phyloP scores from a whole-genome alignment of 345 rosid genomes.

The Rhodamnia argentea region DNA sequence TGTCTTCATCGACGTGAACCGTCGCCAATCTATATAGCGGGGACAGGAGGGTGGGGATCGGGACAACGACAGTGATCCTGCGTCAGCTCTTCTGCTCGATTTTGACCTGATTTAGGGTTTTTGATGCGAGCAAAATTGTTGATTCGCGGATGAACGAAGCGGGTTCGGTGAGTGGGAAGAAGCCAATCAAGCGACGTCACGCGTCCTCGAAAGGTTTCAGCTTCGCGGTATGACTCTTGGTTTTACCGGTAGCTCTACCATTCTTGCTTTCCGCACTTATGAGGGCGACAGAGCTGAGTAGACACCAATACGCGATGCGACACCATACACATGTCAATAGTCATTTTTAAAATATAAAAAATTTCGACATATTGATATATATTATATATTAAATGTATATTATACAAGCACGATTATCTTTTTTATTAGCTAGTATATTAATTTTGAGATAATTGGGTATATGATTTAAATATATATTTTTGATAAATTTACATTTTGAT shows the following conservation, averaged over 20 bases:
- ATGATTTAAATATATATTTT: too few species aligned
- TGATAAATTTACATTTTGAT: too few species aligned
- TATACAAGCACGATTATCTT: too few species aligned
- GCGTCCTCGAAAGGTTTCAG: neutral
- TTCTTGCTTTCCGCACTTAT: neutral
- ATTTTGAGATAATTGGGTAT: too few species aligned
- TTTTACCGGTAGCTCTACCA: neutral
- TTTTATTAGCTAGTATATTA: too few species aligned
- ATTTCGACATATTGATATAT: too few species aligned
- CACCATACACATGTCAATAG: too few species aligned
- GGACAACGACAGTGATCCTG: neutral
- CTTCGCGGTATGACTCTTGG: neutral
- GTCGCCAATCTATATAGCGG: neutral
- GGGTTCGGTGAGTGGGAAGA: neutral
- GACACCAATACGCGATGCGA: too few species aligned
- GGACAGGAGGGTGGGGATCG: neutral
- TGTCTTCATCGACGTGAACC: slow-evolving; percentile 11
- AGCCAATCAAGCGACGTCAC: neutral
- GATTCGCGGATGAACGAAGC: neutral
- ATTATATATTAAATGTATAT: too few species aligned
- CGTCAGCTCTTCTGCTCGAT: neutral
- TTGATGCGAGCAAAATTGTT: neutral
- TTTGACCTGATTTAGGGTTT: neutral
- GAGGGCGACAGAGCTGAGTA: too few species aligned
- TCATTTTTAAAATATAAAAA: too few species aligned